Evolutionary conservation across 148 eudicot species (phyloP), one percentile per base, ranked within the genome.

Genomic region (Rhododendron ferrugineum): DNA sequence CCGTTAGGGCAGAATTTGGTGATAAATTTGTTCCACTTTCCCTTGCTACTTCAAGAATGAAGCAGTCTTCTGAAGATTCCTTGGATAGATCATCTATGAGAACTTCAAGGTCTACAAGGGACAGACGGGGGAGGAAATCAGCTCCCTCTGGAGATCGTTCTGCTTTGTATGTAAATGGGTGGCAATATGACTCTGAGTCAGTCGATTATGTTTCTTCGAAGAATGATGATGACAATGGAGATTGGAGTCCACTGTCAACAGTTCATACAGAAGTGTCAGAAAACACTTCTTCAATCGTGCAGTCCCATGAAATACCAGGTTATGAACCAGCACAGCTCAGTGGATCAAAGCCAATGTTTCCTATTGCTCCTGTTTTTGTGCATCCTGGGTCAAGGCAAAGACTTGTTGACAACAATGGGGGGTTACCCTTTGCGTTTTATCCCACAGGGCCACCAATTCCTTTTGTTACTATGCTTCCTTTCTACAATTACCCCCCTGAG

Each of bases 391-490:
- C 88, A 50, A 85, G 88, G 80, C 93, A 87, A 82, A 82, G 90
- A 46, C 49, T 64, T 50, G 80, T 44, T 58, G 90, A 87, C 47
- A 89, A 87, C 85, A 85, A 84, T 87, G 88, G 88, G 73, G 79
- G 84, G 26, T 3, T 85, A 32, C 92, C 92, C 44, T 86, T 88
- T 81, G 82, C 89, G 30, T 90, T 90, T 86, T 90, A 89, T 91
- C 88, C 88, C 14, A 81, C 91, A 82, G 93, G 92, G 80, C 87
- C 92, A 58, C 90, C 88, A 13, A 83, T 90, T 47, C 92, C 93
- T 80, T 87, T 87, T 77, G 79, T 91, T 54, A 87, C 91, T 30
- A 91, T 91, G 93, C 84, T 90, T 70, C 91, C 93, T 23, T 42
- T 88, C 81, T 89, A 85, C 80, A 82, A 80, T 85, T 23, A 86